Conservation (phyloP, 169 alveolate species). For the Eimeria falciformis region DNA sequence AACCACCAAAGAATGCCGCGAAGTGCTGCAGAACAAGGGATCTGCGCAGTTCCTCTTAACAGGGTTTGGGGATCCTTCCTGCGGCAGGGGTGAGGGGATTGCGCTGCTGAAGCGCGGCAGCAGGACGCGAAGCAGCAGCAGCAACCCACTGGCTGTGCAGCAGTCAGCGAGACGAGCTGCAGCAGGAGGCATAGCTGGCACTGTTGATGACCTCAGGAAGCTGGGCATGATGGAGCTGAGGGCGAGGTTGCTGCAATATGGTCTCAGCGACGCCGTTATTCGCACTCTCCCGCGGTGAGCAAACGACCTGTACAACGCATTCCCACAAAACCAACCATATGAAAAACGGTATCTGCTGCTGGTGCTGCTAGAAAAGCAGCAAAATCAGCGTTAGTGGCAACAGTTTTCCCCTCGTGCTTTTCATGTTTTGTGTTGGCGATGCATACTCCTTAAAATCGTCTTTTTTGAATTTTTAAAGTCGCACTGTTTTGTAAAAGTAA, state of each 20-base stretch:
- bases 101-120: slow-evolving; percentile 80
- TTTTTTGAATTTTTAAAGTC: too few relatives aligned
- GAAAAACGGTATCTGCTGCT: not conserved
- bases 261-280: slow-evolving; percentile 88
- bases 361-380: not conserved
- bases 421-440: too few relatives aligned
- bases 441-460: too few relatives aligned
- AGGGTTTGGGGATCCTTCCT: slow-evolving; percentile 92
- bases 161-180: slow-evolving; percentile 75
- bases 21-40: slow-evolving; percentile 87
- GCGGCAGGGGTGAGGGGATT: slow-evolving; percentile 92
- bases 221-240: slow-evolving; percentile 90
- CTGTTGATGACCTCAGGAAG: slow-evolving; percentile 88
- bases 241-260: slow-evolving; percentile 87
- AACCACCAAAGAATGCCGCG: slow-evolving; percentile 87
- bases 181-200: slow-evolving; percentile 81
- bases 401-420: too few relatives aligned
- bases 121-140: slow-evolving; percentile 71
- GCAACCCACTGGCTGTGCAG: slow-evolving; percentile 62
- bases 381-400: too few relatives aligned
- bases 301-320: not conserved
- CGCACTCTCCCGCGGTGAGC: slow-evolving; percentile 84
- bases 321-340: too few relatives aligned
- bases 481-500: too few relatives aligned
- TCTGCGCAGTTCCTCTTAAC: slow-evolving; percentile 87